Conservation (phyloP, 2,329 filamentous ascomycete genomes). For the Fusarium sacchari region DNA sequence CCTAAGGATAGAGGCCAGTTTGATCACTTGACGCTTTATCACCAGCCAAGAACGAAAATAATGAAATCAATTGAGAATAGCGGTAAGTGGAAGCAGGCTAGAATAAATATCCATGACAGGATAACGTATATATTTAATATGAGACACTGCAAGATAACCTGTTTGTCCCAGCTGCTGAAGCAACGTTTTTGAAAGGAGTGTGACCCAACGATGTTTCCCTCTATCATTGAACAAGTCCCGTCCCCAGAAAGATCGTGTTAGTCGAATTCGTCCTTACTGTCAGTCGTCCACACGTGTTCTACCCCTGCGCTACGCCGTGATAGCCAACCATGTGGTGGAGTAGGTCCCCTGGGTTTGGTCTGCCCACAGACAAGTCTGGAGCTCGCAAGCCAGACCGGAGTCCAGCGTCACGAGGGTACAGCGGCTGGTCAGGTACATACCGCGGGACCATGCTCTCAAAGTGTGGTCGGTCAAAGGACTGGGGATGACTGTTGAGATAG, state of each 20-base stretch:
- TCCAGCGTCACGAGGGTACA: not conserved
- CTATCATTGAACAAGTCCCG: not conserved
- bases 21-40: too few relatives aligned
- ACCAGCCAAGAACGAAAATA: not conserved
- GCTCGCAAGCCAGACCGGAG: slow-evolving; percentile 19
- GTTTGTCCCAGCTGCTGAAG: not conserved
- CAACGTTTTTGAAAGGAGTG: slow-evolving; percentile 17
- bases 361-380: slow-evolving; percentile 5
- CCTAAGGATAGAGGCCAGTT: not conserved
- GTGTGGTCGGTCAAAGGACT: slow-evolving; percentile 9
- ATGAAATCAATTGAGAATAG: not conserved
- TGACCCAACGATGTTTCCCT: not conserved
- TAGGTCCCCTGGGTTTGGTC: not conserved
- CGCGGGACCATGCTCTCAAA: slow-evolving; percentile 10
- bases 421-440: slow-evolving; percentile 4
- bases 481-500: not conserved
- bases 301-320: slow-evolving; percentile 12
- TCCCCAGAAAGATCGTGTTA: not conserved
- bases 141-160: not conserved
- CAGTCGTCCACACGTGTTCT: not conserved
- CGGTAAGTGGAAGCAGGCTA: slow-evolving; percentile 9
- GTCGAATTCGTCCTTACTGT: not conserved
- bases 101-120: slow-evolving; percentile 8
- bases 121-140: slow-evolving; percentile 30
- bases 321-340: slow-evolving; percentile 12